Base-by-base conservation (phyloP, 1,284 basidiomycete species). In the Erythrobasidium hasegawianum region DNA sequence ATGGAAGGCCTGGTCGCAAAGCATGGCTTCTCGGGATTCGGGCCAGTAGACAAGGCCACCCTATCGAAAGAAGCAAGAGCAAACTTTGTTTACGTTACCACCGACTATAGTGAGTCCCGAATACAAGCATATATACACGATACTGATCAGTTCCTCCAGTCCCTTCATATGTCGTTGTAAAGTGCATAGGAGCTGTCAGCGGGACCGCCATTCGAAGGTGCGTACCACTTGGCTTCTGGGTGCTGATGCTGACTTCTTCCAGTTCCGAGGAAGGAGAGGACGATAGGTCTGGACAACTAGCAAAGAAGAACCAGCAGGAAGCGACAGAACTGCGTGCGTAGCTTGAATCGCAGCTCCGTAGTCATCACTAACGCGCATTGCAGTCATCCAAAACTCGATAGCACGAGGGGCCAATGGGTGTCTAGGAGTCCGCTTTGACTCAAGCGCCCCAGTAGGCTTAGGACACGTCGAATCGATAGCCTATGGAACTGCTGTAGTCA, bases 401-500 rank as follows among this genome's bases (percentile, higher is more conserved):
- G 29, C 14, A 14, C 55, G 62, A 38, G 62, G 62, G 0, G 62
- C 62, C 2, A 65, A 65, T 41, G 62, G 55, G 14, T 45, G 57
- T 20, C 45, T 65, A 20, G 62, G 55, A 39, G 29, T 65, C 20
- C 55, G 56, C 3, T 65, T 65, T 26, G 62, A 65, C 43, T 52
- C 62, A 1, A 56, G 52, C 18, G 62, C 62, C 11, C 62, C 62
- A 14, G 22, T 65, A 4, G 62, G 62, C 24, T 38, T 39, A 11
- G 16, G 18, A 11, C 55, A 58, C 26, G 54, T 64, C 16, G 62
- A 65, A 33, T 16, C 54, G 8, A 22, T 57, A 13, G 62, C 56
- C 2, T 65, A 65, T 18, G 62, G 55, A 20, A 65, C 62, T 14
- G 62, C 62, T 24, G 62, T 65, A 22, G 53, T 49, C 45, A 65